These are phyloP conservation scores for Aspergillus avenaceus DNA, from an alignment of 495 filamentous ascomycete genomes.

Conservation along the genomic window DNA sequence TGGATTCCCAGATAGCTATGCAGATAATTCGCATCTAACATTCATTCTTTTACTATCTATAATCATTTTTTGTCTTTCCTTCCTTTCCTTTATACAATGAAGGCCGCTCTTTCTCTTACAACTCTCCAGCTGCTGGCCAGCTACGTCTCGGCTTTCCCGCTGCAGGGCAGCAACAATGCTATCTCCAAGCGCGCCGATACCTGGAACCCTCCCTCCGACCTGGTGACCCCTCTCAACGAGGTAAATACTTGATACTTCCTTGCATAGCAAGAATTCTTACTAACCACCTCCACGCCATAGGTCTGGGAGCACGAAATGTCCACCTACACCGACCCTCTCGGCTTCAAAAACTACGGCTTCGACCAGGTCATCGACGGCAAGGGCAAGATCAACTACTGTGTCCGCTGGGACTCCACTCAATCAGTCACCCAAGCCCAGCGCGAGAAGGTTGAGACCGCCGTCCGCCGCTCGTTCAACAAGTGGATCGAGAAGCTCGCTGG, in stretches of 20 bases:
- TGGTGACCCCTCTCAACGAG: constrained; percentile 13
- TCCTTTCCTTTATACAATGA: constrained; percentile 7
- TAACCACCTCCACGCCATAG: constrained; percentile 1
- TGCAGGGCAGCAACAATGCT: background rate
- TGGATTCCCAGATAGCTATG: no score
- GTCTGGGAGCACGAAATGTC: constrained; percentile 15
- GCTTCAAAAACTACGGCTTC: constrained; percentile 17
- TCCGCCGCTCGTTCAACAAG: constrained; percentile 14
- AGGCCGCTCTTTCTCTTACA: constrained; percentile 10
- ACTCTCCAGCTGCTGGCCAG: constrained; percentile 19
- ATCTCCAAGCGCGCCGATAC: constrained; percentile 1
- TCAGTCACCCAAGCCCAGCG: constrained; percentile 9
- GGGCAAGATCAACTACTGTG: constrained; percentile 18
- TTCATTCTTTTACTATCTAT: background rate
- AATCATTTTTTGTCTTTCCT: background rate
- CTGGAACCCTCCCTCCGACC: constrained; percentile 12
- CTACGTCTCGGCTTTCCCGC: constrained; percentile 9
- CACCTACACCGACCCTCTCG: constrained; percentile 13
- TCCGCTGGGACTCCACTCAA: constrained; percentile 12
- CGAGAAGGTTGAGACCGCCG: constrained; percentile 6
- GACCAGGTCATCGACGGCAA: constrained; percentile 15
- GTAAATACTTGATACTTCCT: background rate
- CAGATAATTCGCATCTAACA: background rate
- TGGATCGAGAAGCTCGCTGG: constrained; percentile 14
- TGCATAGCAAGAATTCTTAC: background rate